Conservation (phyloP, 179 eudicot genomes). For the Camellia oleifera region DNA sequence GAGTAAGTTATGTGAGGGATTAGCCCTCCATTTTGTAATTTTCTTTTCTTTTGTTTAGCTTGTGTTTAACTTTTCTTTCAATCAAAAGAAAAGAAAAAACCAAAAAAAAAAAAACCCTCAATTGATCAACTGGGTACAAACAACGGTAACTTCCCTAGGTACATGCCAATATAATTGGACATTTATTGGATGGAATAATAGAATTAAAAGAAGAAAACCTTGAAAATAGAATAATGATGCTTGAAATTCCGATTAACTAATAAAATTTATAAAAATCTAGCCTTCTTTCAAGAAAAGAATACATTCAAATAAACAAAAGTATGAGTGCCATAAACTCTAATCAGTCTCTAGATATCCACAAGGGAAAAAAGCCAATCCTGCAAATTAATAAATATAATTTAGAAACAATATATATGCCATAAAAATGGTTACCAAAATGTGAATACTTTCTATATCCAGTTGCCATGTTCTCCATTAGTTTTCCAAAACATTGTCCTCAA, state of each 20-base stretch:
- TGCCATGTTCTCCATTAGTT: neutral
- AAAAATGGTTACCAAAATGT: neutral
- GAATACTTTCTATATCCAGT: neutral
- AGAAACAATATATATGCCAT: neutral
- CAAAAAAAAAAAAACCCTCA: too few species aligned
- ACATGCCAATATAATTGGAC: neutral
- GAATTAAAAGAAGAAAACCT: neutral
- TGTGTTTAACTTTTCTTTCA: too few species aligned
- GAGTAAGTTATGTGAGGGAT: too few species aligned
- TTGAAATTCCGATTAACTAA: neutral
- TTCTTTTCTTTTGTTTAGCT: too few species aligned
- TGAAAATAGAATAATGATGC: neutral
- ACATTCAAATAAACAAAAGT: neutral
- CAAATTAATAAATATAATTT: neutral
- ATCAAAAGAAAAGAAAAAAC: too few species aligned
- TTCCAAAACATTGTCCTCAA: constrained; percentile 3
- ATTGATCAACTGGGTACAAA: too few species aligned
- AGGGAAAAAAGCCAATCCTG: neutral
- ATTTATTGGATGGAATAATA: neutral
- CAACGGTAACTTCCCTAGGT: too few species aligned
- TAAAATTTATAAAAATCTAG: neutral
- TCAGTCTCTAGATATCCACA: neutral
- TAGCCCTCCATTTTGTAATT: too few species aligned
- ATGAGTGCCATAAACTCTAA: neutral
- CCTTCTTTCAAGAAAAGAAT: neutral